A percentile compares a stretch with the other conserved stretches of the same genome.
These are phyloP conservation scores for Saksenaea oblongispora DNA, from an alignment of 371 early-diverging fungal genomes.

Conservation along the genomic window DNA sequence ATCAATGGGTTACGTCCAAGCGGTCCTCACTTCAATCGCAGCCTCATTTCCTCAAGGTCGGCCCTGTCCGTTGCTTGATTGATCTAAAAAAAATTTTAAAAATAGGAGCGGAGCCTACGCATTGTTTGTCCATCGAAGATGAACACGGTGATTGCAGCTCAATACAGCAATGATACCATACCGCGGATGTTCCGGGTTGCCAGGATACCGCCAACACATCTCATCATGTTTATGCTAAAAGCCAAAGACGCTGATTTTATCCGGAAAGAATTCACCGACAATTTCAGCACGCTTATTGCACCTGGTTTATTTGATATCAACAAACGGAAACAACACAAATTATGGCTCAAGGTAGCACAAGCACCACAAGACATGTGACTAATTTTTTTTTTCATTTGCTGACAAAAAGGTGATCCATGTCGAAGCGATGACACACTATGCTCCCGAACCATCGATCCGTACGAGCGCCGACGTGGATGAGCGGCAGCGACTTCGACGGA, in stretches of 20 bases:
- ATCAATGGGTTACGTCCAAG: constrained; percentile 12
- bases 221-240: constrained; percentile 31
- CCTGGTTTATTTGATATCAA: background rate
- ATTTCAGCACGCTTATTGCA: constrained; percentile 6
- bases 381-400: background rate
- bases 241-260: constrained; percentile 30
- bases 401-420: constrained; percentile 31
- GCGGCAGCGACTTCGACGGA: constrained; percentile 16
- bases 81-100: background rate
- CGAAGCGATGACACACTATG: constrained; percentile 23
- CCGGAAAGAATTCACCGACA: constrained; percentile 22
- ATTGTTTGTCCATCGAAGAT: constrained; percentile 26
- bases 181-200: constrained; percentile 19
- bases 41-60: constrained; percentile 16
- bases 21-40: constrained; percentile 3
- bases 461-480: background rate
- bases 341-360: constrained; percentile 36
- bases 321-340: constrained; percentile 3
- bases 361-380: background rate
- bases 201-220: constrained; percentile 33
- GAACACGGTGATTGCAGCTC: constrained; percentile 17
- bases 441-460: constrained; percentile 2
- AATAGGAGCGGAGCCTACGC: constrained; percentile 24
- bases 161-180: constrained; percentile 11
- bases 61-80: background rate